Evolutionary conservation across 805 yeast genomes (phyloP).

Genomic region (Wickerhamomyces xylosicus): DNA sequence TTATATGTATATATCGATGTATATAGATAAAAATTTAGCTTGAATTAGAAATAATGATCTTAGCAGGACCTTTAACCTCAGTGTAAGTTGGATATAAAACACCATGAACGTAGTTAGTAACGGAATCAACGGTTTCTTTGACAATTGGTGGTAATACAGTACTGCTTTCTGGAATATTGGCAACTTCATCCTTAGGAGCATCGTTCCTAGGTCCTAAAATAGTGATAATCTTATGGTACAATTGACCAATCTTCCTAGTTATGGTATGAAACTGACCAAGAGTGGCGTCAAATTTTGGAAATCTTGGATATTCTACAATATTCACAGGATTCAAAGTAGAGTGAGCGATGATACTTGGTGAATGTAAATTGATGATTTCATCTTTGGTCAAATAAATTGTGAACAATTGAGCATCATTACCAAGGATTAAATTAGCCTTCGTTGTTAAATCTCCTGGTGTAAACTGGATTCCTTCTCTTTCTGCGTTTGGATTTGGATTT

Average conservation of each 20-base stretch:
- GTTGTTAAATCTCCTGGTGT: slow-evolving; percentile 8
- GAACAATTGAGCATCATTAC: slow-evolving; percentile 22
- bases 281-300: neutral
- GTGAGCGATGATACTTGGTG: slow-evolving; percentile 11
- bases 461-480: neutral
- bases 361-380: slow-evolving; percentile 17
- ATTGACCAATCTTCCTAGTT: neutral
- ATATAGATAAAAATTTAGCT: too few relatives aligned
- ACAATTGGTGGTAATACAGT: neutral
- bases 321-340: neutral
- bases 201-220: neutral
- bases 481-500: neutral
- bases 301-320: neutral
- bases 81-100: neutral
- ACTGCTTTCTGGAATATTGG: neutral
- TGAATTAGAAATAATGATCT: slow-evolving; percentile 15
- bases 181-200: neutral
- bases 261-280: neutral
- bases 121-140: neutral
- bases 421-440: slow-evolving; percentile 20
- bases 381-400: slow-evolving; percentile 13
- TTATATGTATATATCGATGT: too few relatives aligned
- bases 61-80: slow-evolving; percentile 22
- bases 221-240: neutral
- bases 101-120: too few relatives aligned